Conservation (phyloP, 805 yeast genomes). For the Yarrowia keelungensis region DNA sequence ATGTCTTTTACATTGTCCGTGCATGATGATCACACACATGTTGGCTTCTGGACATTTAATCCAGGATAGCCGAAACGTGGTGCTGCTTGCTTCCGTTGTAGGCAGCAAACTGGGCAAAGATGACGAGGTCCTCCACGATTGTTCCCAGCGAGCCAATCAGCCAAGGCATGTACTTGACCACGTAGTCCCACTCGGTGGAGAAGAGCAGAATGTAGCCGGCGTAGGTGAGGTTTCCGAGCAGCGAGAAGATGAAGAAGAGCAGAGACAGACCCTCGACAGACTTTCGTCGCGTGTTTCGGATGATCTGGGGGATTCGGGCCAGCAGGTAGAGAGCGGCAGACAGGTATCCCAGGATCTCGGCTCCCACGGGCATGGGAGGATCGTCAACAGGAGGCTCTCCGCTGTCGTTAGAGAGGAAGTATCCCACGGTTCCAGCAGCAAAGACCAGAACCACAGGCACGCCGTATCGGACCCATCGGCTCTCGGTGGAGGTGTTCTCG, state of each 20-base stretch:
- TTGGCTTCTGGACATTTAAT: not conserved
- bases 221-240: constrained; percentile 76
- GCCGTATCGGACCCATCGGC: constrained; percentile 59
- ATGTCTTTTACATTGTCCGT: constrained; percentile 17
- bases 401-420: constrained; percentile 55
- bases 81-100: constrained; percentile 51
- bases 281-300: constrained; percentile 76
- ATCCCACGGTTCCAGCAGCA: constrained; percentile 69
- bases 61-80: constrained; percentile 37
- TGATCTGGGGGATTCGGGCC: constrained; percentile 85
- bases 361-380: constrained; percentile 53
- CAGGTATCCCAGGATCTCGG: constrained; percentile 72
- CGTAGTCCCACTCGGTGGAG: constrained; percentile 66
- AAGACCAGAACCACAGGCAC: constrained; percentile 69
- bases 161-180: constrained; percentile 74
- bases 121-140: constrained; percentile 69
- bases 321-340: constrained; percentile 73
- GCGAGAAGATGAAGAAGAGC: constrained; percentile 75
- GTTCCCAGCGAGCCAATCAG: constrained; percentile 80
- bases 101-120: constrained; percentile 70
- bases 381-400: constrained; percentile 42
- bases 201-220: constrained; percentile 74
- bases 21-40: not conserved
- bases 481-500: constrained; percentile 50
- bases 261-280: constrained; percentile 88